Base-by-base conservation (phyloP, 352 stramenopile species). In the Globisporangium nodosum region DNA sequence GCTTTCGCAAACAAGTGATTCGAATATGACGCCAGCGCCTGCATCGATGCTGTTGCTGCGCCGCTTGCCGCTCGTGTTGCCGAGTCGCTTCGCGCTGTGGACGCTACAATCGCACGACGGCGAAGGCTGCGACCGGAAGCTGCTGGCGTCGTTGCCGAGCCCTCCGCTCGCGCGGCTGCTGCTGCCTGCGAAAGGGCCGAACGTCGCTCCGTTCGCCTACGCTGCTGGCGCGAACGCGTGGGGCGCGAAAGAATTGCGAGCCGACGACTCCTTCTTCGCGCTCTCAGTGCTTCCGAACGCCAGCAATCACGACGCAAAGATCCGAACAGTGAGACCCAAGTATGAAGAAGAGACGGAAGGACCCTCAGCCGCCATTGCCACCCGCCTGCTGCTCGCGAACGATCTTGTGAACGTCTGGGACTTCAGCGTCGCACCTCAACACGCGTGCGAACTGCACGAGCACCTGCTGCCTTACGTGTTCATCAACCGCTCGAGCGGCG, bases 401-500 rank as follows among this genome's bases (percentile, higher is more conserved):
- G 30, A 57, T 37, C 43, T 65, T 40, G 61, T 79, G 12, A 75
- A 73, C 13, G 39, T 79, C 21, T 79, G 71, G 71, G 69, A 79
- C 43, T 79, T 79, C 42, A 49, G 54, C 18, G 66, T 79, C 20
- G 58, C 58, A n/a, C 37, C 66, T 3, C 43, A 52, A 7, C 20
- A 30, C n/a, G 73, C 54, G 18, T 79, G 69, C 40, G 65, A 65
- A 21, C 31, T 79, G 54, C 71, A 79, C 31, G 66, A 79, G 24
- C 69, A 79, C 50, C 27, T 73, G 39, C 20, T 70, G 18, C 69
- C 71, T 37, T 76, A 79, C 42, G 39, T 79, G 27, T 79, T 79
- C 51, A 67, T 79, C 39, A 79, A 79, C 47, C 71, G 71, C 21
- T 64, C 63, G 43, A 57, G 56, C 2, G 71, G 69, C 40, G 37